phyloP scores from a whole-genome alignment of 768 basidiomycete species.

The Scleroderma citrinum region DNA sequence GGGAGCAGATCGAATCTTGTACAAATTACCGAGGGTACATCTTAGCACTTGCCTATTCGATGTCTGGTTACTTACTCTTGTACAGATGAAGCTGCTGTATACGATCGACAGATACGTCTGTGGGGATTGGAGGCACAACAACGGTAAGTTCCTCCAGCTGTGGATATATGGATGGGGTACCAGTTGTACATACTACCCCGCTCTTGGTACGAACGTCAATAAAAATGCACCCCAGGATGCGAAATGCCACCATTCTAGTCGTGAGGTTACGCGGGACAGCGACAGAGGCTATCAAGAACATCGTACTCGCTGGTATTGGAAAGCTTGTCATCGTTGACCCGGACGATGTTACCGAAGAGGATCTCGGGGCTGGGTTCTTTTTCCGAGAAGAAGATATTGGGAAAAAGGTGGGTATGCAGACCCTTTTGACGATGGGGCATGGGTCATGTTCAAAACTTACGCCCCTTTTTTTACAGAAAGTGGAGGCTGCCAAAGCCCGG shows the following conservation, averaged over 20 bases:
- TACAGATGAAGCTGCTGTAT: constrained; percentile 70
- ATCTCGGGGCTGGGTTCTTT: constrained; percentile 90
- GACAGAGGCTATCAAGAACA: constrained; percentile 94
- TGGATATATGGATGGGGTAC: neutral
- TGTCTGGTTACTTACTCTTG: neutral
- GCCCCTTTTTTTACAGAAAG: constrained; percentile 49
- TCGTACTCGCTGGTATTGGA: constrained; percentile 95
- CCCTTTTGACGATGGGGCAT: constrained; percentile 26
- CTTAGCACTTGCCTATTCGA: neutral
- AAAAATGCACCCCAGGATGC: constrained; percentile 56
- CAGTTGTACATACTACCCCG: no score
- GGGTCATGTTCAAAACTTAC: constrained; percentile 33
- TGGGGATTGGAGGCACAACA: constrained; percentile 99
- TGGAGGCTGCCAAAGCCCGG: constrained; percentile 76
- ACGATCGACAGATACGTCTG: constrained; percentile 94
- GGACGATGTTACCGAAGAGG: constrained; percentile 70
- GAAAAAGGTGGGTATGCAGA: constrained; percentile 52
- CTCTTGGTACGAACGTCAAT: no score
- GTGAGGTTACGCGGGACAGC: constrained; percentile 77
- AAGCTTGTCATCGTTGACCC: constrained; percentile 80
- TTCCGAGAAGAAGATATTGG: constrained; percentile 93
- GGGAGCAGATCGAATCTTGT: constrained; percentile 34
- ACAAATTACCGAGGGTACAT: constrained; percentile 63
- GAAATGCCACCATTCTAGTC: constrained; percentile 85
- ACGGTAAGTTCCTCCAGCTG: constrained; percentile 45